phyloP scores from a whole-genome alignment of 1,284 basidiomycete genomes.

The Boletellus deceptivus region DNA sequence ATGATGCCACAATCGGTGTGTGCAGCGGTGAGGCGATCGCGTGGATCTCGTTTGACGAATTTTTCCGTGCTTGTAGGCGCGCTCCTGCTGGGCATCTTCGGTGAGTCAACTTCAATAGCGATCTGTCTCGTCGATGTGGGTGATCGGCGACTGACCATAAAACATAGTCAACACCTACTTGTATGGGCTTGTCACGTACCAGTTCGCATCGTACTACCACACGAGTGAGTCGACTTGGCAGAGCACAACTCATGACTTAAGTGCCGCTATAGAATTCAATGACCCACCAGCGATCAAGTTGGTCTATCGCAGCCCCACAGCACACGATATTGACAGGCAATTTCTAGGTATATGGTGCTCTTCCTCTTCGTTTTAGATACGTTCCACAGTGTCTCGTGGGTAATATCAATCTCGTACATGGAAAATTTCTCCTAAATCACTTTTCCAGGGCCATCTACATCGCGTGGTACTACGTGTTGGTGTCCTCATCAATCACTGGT shows the following conservation, averaged over 20 bases:
- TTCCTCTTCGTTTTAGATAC: constrained; percentile 44
- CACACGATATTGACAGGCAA: not conserved
- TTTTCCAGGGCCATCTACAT: constrained; percentile 17
- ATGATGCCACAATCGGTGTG: constrained; percentile 19
- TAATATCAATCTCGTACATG: not conserved
- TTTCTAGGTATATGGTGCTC: constrained; percentile 37
- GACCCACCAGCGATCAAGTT: constrained; percentile 34
- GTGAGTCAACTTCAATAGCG: constrained; percentile 23
- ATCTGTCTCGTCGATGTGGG: not conserved
- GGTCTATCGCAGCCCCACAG: not conserved
- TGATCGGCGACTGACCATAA: not conserved
- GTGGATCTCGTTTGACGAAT: not conserved
- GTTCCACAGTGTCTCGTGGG: constrained; percentile 37
- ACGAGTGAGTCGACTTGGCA: constrained; percentile 34
- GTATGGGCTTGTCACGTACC: constrained; percentile 50
- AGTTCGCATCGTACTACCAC: constrained; percentile 45
- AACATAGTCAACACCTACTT: constrained; percentile 49
- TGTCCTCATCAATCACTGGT: not conserved
- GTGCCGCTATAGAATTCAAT: constrained; percentile 38
- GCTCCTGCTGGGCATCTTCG: constrained; percentile 39
- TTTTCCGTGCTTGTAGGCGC: constrained; percentile 28
- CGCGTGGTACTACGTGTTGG: constrained; percentile 23
- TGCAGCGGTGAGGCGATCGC: not conserved
- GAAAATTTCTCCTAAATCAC: not conserved
- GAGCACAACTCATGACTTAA: not conserved